Percentiles rank a stretch among this genome's conserved stretches.
These are phyloP conservation scores for Tubosaeta sp. DNA, from an alignment of 768 basidiomycete species.

Conservation along the genomic window DNA sequence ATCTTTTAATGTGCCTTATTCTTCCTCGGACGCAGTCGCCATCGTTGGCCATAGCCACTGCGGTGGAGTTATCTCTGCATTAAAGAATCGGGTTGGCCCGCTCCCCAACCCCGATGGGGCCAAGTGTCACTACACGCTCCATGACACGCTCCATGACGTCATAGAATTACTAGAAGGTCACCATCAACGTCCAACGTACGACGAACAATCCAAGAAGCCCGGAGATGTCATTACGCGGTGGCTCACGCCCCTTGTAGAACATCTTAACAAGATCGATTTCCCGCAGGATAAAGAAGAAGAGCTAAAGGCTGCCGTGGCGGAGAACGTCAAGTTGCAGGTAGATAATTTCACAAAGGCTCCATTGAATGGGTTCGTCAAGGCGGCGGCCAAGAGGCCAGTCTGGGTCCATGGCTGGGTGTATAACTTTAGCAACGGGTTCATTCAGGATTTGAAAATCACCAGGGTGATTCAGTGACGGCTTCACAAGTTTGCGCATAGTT, in stretches of 20 bases:
- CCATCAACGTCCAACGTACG: slow-evolving; percentile 11
- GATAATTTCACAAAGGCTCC: slow-evolving; percentile 29
- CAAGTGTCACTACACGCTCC: no score
- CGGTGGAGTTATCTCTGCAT: slow-evolving; percentile 59
- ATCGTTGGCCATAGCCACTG: slow-evolving; percentile 82
- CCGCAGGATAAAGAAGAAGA: slow-evolving; percentile 29
- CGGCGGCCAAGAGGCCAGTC: slow-evolving; percentile 38
- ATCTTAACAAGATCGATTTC: slow-evolving; percentile 41
- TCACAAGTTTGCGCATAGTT: no score
- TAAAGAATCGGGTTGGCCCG: not conserved
- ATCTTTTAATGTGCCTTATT: not conserved
- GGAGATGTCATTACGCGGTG: slow-evolving; percentile 59
- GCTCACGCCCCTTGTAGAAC: slow-evolving; percentile 62
- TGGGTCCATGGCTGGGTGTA: slow-evolving; percentile 75
- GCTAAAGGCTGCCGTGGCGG: slow-evolving; percentile 37
- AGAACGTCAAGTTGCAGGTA: slow-evolving; percentile 57
- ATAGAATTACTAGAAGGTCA: slow-evolving; percentile 4
- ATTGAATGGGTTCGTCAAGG: slow-evolving; percentile 36
- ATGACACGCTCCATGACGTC: not conserved
- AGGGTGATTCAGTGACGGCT: slow-evolving; percentile 27
- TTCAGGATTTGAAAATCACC: slow-evolving; percentile 55
- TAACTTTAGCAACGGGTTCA: slow-evolving; percentile 52
- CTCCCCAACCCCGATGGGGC: no score
- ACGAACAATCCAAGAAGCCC: slow-evolving; percentile 25
- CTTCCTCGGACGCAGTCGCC: slow-evolving; percentile 44